Evolutionary conservation across 495 filamentous ascomycete genomes (phyloP), one percentile per base, ranked within the genome.

Genomic region (Penicillium maclennaniae): DNA sequence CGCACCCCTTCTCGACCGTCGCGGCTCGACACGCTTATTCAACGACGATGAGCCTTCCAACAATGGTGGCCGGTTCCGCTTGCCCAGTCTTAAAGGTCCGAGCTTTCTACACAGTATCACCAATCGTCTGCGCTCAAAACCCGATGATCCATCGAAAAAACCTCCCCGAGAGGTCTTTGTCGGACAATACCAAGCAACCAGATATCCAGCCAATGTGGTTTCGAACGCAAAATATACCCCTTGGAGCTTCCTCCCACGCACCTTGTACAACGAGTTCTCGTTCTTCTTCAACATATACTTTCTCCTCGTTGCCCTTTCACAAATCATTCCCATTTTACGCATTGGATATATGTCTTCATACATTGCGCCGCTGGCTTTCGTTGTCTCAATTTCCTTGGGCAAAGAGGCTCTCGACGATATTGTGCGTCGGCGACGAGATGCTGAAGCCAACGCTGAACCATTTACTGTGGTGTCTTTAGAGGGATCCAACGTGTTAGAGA

Each of bases 211-310:
- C 21, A 99, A 99, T 65, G 80, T 87, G 26, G 81, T 99, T 39
- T 96, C 91, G 17, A 97, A 99, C 72, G 92, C 95, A 39, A 97
- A 97, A 81, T 99, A 97, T 65, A 96, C 92, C n/a, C 83, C 90
- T 0, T 89, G 89, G 78, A 93, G 86, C 53, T 99, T 99, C 70
- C 79, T 99, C 3, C 95, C 95, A 4, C 78, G 89, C 21, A 97
- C 95, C 0, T 76, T 97, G 12, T 99, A 95, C 67, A 96, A 97
- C 74, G 95, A 99, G 60, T 99, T 99, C 65, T 96, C 91, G 42
- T 97, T 97, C 73, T 99, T 99, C 72, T 96, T 97, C 79, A 99
- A 99, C 77, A 85, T 97, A 63, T 99, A 99, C 63, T 99, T 97
- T 68, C 79, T 99, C 7, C 79, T 97, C 6, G 95, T 99, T 5